These are phyloP conservation scores for Phytophthora sp. DNA, from an alignment of 352 stramenopile species.

Conservation along the genomic window DNA sequence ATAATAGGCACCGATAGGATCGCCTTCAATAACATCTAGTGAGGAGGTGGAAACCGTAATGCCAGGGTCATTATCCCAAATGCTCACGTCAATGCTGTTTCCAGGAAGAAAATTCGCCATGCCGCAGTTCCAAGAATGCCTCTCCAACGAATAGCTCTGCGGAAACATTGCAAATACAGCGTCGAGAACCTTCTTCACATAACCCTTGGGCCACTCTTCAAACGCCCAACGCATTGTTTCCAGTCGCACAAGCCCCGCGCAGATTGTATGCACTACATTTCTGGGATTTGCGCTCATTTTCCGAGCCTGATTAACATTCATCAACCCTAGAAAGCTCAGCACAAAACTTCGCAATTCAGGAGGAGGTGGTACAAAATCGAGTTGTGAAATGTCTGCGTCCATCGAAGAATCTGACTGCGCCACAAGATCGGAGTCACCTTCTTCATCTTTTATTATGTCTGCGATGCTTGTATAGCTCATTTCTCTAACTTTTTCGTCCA, in stretches of 20 bases:
- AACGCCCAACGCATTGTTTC: slow-evolving; percentile 68
- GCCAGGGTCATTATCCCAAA: slow-evolving; percentile 84
- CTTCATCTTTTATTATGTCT: slow-evolving; percentile 29
- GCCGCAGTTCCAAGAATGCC: slow-evolving; percentile 77
- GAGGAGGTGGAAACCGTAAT: slow-evolving; percentile 56
- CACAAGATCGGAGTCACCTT: slow-evolving; percentile 26
- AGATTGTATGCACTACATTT: slow-evolving; percentile 53
- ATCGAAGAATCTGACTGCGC: neutral
- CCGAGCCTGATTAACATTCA: slow-evolving; percentile 61
- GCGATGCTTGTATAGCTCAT: slow-evolving; percentile 39
- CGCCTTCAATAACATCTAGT: slow-evolving; percentile 46
- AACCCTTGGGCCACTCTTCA: slow-evolving; percentile 58
- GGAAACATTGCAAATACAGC: slow-evolving; percentile 61
- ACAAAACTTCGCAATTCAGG: slow-evolving; percentile 62
- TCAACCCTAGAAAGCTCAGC: slow-evolving; percentile 65
- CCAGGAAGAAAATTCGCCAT: slow-evolving; percentile 45
- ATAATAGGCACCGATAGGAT: slow-evolving; percentile 33
- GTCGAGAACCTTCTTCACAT: slow-evolving; percentile 50
- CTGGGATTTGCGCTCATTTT: slow-evolving; percentile 44
- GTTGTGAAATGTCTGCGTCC: neutral
- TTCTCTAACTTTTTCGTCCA: neutral
- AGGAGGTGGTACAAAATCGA: slow-evolving; percentile 40
- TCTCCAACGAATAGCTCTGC: slow-evolving; percentile 33
- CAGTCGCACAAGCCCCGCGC: slow-evolving; percentile 56
- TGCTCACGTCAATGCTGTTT: slow-evolving; percentile 56